Percentiles rank a stretch among this genome's conserved stretches.
These are phyloP conservation scores for Claviceps sp. DNA, from an alignment of 2,329 filamentous ascomycete species.

Conservation along the genomic window DNA sequence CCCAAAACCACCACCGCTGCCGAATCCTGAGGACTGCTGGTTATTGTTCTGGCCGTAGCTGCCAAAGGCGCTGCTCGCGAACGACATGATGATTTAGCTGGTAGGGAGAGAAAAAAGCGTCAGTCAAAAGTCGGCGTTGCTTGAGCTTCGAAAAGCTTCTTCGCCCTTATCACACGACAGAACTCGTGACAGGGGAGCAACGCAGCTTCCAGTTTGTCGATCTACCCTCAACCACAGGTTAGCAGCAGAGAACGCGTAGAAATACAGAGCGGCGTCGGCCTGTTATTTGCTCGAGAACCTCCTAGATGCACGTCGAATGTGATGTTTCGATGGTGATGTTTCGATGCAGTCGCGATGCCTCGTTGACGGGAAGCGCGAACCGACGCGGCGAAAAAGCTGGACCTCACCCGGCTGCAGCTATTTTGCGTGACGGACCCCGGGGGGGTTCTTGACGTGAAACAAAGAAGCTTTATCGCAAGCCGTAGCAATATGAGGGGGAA, in stretches of 20 bases:
- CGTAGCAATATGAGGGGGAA: constrained; percentile 1
- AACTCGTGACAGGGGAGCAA: neutral
- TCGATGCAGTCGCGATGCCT: constrained; percentile 1
- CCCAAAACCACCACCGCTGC: constrained; percentile 47
- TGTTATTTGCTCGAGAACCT: neutral
- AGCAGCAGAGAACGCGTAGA: neutral
- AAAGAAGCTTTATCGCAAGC: constrained; percentile 4
- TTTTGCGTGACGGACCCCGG: neutral
- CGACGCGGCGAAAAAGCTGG: neutral
- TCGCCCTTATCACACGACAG: neutral
- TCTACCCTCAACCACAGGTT: neutral
- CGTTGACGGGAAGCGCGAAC: constrained; percentile 1
- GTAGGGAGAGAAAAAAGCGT: constrained; percentile 2
- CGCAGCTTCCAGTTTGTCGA: neutral
- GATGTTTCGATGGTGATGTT: neutral
- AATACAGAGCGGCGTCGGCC: neutral
- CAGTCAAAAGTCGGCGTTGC: neutral
- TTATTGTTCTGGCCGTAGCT: constrained; percentile 45
- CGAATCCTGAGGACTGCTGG: constrained; percentile 31
- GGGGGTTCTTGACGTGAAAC: neutral
- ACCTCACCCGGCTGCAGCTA: neutral
- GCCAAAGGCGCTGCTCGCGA: constrained; percentile 36
- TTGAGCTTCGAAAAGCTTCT: neutral
- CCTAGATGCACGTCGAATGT: neutral
- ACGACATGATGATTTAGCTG: constrained; percentile 34